Percentiles rank a stretch among this genome's conserved stretches.
These are phyloP conservation scores for Pestalotiopsis sp. DNA, from an alignment of 2,329 filamentous ascomycete genomes.

Conservation along the genomic window DNA sequence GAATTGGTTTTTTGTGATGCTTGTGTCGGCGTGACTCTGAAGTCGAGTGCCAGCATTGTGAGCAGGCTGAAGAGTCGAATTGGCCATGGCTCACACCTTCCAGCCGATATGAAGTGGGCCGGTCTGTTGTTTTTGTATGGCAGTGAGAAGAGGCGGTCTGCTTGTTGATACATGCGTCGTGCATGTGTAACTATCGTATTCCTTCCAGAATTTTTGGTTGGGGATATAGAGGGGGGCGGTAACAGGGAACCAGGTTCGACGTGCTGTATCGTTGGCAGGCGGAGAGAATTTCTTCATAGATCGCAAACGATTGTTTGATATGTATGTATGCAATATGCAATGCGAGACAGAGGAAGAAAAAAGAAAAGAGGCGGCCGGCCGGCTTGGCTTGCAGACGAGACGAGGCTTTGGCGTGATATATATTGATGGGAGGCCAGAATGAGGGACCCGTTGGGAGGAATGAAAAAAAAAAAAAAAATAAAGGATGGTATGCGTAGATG, in stretches of 20 bases:
- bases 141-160: no score
- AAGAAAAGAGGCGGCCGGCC: not conserved
- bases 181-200: not conserved
- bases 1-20: not conserved
- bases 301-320: not conserved
- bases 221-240: not conserved
- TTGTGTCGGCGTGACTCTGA: no score
- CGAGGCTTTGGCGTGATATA: no score
- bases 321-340: not conserved
- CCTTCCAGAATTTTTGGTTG: not conserved
- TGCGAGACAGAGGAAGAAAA: not conserved
- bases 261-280: not conserved
- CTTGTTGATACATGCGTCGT: not conserved
- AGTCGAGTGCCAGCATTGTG: no score
- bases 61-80: no score
- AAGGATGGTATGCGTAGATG: not conserved
- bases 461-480: not conserved
- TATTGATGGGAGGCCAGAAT: no score
- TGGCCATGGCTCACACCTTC: no score
- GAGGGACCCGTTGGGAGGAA: not conserved
- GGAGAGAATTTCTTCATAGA: not conserved
- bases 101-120: no score
- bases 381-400: no score
- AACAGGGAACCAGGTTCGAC: constrained; percentile 3
- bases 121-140: no score